phyloP scores from a whole-genome alignment of 2,329 filamentous ascomycete genomes.

The Aschersonia sp. region DNA sequence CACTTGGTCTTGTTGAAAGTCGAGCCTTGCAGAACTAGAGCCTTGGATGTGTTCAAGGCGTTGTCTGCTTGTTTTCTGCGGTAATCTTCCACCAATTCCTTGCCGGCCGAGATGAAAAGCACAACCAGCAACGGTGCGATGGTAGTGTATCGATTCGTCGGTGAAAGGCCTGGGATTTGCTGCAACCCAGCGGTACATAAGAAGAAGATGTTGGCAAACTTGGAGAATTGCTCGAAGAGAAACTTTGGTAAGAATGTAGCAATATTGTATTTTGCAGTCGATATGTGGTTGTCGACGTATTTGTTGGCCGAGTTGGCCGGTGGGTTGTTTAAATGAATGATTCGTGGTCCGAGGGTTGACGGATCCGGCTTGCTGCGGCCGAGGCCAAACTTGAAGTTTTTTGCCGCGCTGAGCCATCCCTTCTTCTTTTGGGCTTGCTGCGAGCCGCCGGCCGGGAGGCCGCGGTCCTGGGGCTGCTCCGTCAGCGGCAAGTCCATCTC shows the following conservation, averaged over 20 bases:
- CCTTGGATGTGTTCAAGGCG: constrained; percentile 74
- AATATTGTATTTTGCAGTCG: constrained; percentile 93
- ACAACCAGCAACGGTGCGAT: constrained; percentile 89
- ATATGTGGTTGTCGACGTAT: constrained; percentile 93
- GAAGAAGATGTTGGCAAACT: constrained; percentile 99
- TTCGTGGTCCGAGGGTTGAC: constrained; percentile 75
- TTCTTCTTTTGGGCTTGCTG: constrained; percentile 24
- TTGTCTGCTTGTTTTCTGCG: constrained; percentile 78
- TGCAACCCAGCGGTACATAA: constrained; percentile 89
- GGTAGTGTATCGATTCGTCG: constrained; percentile 90
- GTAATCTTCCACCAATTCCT: constrained; percentile 89
- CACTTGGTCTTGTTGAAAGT: constrained; percentile 78
- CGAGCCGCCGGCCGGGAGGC: constrained; percentile 25
- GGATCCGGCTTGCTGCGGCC: constrained; percentile 75
- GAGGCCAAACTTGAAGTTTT: constrained; percentile 87
- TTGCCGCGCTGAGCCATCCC: constrained; percentile 47
- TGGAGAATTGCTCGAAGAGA: constrained; percentile 94
- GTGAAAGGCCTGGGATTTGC: constrained; percentile 88
- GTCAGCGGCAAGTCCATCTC: constrained; percentile 97
- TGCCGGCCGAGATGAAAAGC: constrained; percentile 83
- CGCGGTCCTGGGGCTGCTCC: constrained; percentile 42
- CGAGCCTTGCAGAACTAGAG: constrained; percentile 69
- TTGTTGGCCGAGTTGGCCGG: constrained; percentile 81
- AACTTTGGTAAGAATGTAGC: constrained; percentile 93
- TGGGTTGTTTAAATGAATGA: constrained; percentile 93